Evolutionary conservation across 108 stramenopile species (phyloP).

Genomic region (Chaetoceros tenuissimus): DNA sequence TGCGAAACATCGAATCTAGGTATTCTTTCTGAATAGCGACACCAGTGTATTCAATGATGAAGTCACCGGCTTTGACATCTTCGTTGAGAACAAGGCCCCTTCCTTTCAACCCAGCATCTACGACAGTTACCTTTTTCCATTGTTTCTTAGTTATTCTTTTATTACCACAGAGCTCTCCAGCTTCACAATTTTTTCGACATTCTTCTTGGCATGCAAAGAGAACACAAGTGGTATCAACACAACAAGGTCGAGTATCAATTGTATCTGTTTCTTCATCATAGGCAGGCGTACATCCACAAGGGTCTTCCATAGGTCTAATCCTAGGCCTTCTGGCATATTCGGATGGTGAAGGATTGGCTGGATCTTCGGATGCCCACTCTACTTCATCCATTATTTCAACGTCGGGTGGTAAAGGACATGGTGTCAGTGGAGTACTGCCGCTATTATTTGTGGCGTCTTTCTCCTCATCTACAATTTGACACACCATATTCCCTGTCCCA

Average conservation of each 20-base stretch:
- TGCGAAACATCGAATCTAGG: slow-evolving; percentile 45
- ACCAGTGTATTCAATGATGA: slow-evolving; percentile 81
- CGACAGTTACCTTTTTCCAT: slow-evolving; percentile 52
- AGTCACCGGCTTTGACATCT: slow-evolving; percentile 41
- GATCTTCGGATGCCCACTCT: slow-evolving; percentile 26
- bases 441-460: no score
- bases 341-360: background rate
- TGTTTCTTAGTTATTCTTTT: slow-evolving; percentile 50
- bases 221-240: slow-evolving; percentile 44
- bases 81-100: slow-evolving; percentile 53
- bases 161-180: slow-evolving; percentile 63
- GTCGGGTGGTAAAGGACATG: slow-evolving; percentile 17
- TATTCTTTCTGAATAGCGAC: slow-evolving; percentile 56
- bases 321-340: slow-evolving; percentile 29
- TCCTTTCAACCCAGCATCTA: slow-evolving; percentile 73
- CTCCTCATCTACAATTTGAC: no score
- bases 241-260: slow-evolving; percentile 11
- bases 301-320: slow-evolving; percentile 17
- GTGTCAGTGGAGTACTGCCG: no score
- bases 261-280: slow-evolving; percentile 8
- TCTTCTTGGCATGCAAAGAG: slow-evolving; percentile 75
- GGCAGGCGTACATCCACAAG: slow-evolving; percentile 36
- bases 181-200: slow-evolving; percentile 53
- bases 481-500: no score
- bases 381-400: slow-evolving; percentile 35